phyloP scores from a whole-genome alignment of 805 yeast species.

The Metschnikowia colocasiae region DNA sequence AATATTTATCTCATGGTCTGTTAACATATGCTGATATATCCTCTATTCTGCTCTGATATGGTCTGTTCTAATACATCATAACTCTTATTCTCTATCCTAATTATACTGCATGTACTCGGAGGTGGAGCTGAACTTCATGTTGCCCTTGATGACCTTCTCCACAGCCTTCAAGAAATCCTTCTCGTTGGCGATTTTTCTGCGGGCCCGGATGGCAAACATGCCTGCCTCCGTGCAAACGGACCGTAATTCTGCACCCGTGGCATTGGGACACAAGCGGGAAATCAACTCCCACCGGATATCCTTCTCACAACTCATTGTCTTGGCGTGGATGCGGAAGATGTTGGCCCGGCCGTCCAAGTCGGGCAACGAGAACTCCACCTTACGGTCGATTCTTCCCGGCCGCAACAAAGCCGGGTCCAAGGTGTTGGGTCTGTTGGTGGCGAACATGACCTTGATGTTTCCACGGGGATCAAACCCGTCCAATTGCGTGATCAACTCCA shows the following conservation, averaged over 20 bases:
- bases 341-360: constrained; percentile 98
- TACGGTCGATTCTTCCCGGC: constrained; percentile 98
- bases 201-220: constrained; percentile 97
- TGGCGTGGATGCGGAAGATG: constrained; percentile 94
- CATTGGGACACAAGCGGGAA: constrained; percentile 94
- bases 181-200: constrained; percentile 97
- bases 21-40: too few species aligned
- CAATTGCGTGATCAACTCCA: constrained; percentile 94
- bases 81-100: constrained; percentile 28
- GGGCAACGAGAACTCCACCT: constrained; percentile 94
- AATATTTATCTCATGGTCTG: too few species aligned
- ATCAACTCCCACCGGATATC: constrained; percentile 98
- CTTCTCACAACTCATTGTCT: constrained; percentile 96
- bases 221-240: constrained; percentile 99
- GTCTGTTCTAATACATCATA: too few species aligned
- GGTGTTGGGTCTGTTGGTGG: constrained; percentile 97
- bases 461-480: constrained; percentile 99
- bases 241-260: constrained; percentile 97
- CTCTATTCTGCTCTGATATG: too few species aligned
- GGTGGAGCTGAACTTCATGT: constrained; percentile 94
- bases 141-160: constrained; percentile 97
- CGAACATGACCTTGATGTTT: constrained; percentile 98
- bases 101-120: constrained; percentile 98
- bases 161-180: constrained; percentile 97
- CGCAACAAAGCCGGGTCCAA: constrained; percentile 95